Base-by-base conservation (phyloP, 2,329 filamentous ascomycete genomes). In the Fusarium algeriense region DNA sequence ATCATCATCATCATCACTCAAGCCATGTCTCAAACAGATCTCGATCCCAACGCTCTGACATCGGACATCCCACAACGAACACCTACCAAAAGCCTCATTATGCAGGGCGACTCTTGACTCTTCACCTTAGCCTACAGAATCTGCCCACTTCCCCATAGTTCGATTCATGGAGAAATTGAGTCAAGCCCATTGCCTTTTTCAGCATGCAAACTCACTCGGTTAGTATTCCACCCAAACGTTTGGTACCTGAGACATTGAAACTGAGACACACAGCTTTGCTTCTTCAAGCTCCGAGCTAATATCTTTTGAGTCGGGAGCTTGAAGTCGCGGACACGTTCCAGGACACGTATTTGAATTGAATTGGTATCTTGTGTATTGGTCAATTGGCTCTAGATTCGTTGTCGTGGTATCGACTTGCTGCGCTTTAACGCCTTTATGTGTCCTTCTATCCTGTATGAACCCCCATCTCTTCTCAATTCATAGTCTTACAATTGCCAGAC, bases 381-480 rank as follows among this genome's bases (percentile, higher is more conserved):
- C 48, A 28, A n/a, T 38, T 48, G 30, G 14, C 43, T 65, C 44
- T 63, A 8, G 30, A 32, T 67, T 55, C 49, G 67, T 52, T 35
- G 37, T 45, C 49, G 30, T 62, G 45, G 48, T 54, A 53, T 61
- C 37, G 45, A 38, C 48, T 19, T 28, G 48, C 48, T 52, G 7
- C 48, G 48, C 48, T 28, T 38, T 32, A 65, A 71, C 49, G 65
- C 65, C 69, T 54, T 43, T 40, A 23, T 50, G 50, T 53, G 20
- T 41, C 64, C 49, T 50, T 72, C 70, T 73, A 73, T 71, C 55
- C 48, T 65, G 43, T 65, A 67, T 61, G 53, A 56, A 49, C 43
- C n/a, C 32, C 48, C 54, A 14, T 40, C 55, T 58, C 65, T 56
- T 58, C 48, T 46, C 41, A 58, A 50, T 28, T 34, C 30, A 23